Conservation (phyloP, 1,284 basidiomycete genomes). For the Entoloma clypeatum region DNA sequence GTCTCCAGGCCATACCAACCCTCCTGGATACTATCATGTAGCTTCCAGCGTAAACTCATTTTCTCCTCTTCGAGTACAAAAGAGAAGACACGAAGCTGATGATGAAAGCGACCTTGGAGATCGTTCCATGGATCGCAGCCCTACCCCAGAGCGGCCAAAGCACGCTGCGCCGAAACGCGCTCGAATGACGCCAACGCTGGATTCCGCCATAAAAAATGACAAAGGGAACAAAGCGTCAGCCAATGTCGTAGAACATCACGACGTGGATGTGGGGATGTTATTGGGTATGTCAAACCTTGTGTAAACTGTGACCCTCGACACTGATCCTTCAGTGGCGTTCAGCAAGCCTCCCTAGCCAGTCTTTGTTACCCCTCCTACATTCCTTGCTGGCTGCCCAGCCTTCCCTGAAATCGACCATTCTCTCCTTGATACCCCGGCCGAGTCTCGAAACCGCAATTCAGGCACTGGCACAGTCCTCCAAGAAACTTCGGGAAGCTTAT, state of each 20-base stretch:
- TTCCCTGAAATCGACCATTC: constrained; percentile 59
- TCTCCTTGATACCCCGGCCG: constrained; percentile 75
- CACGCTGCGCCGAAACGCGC: constrained; percentile 64
- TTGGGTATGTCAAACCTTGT: constrained; percentile 49
- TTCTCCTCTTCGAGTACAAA: constrained; percentile 42
- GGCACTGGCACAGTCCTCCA: constrained; percentile 62
- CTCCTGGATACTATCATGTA: constrained; percentile 50
- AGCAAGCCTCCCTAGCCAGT: constrained; percentile 73
- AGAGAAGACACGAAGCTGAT: constrained; percentile 61
- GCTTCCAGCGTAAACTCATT: constrained; percentile 39
- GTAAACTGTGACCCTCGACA: constrained; percentile 11
- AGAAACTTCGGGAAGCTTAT: constrained; percentile 72
- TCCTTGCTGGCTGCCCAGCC: constrained; percentile 64
- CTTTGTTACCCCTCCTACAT: constrained; percentile 65
- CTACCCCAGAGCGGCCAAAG: constrained; percentile 71
- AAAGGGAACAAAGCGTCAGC: constrained; percentile 46
- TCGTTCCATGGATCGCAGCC: constrained; percentile 76
- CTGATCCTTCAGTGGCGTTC: constrained; percentile 13
- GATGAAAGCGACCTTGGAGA: constrained; percentile 50
- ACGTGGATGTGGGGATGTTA: constrained; percentile 75
- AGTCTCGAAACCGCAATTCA: constrained; percentile 69
- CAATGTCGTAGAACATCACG: constrained; percentile 45
- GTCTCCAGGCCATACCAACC: constrained; percentile 41
- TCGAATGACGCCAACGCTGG: constrained; percentile 40
- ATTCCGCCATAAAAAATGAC: constrained; percentile 30